These are phyloP conservation scores for Hypoxylon sp. DNA, from an alignment of 2,329 filamentous ascomycete species.

Conservation along the genomic window DNA sequence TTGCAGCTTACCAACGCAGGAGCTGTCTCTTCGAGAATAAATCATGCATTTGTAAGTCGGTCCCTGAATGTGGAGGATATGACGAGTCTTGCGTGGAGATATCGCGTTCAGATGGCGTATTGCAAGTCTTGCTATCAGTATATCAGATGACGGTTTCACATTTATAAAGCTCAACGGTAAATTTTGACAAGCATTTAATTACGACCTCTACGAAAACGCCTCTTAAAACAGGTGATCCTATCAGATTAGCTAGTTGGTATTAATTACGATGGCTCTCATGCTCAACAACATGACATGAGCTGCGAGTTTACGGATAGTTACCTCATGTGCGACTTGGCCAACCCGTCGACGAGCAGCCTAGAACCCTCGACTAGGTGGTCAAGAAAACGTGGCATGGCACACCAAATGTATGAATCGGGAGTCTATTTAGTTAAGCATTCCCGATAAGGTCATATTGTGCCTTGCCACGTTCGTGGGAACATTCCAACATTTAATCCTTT, in stretches of 20 bases:
- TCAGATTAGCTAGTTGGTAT: not conserved
- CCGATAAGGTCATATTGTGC: slow-evolving; percentile 21
- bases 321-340: slow-evolving; percentile 24
- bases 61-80: slow-evolving; percentile 38
- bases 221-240: not conserved
- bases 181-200: no score
- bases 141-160: slow-evolving; percentile 7
- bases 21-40: slow-evolving; percentile 6
- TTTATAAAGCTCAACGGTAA: not conserved
- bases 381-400: slow-evolving; percentile 41
- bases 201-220: not conserved
- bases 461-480: slow-evolving; percentile 1
- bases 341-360: slow-evolving; percentile 24
- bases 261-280: slow-evolving; percentile 4
- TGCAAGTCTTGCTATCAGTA: not conserved
- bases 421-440: slow-evolving; percentile 23
- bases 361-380: slow-evolving; percentile 22
- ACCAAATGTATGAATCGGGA: slow-evolving; percentile 25
- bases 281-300: slow-evolving; percentile 10
- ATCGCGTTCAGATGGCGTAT: not conserved
- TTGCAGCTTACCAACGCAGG: slow-evolving; percentile 23
- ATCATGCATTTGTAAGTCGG: slow-evolving; percentile 22
- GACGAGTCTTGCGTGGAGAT: slow-evolving; percentile 20
- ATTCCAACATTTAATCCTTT: slow-evolving; percentile 11
- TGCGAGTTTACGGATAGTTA: slow-evolving; percentile 26